A percentile compares a stretch with the other conserved stretches of the same genome.
These are phyloP conservation scores for Periglandula ipomoeae DNA, from an alignment of 2,329 filamentous ascomycete species.

Conservation along the genomic window DNA sequence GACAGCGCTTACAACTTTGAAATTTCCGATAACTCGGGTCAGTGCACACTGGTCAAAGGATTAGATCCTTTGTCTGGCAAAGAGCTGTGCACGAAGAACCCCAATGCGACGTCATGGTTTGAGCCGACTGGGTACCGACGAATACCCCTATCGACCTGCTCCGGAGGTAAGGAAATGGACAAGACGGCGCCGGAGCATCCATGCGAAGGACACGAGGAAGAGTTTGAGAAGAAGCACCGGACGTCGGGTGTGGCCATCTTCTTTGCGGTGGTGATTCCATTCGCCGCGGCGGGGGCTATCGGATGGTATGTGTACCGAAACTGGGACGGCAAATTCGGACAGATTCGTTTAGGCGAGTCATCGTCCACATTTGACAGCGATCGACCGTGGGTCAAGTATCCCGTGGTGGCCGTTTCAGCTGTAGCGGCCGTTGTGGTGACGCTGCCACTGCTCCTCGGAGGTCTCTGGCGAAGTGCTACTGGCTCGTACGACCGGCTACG, in stretches of 20 bases:
- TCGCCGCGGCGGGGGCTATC: conserved; percentile 58
- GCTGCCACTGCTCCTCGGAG: conserved; percentile 61
- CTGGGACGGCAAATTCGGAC: conserved; percentile 85
- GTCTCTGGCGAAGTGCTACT: conserved; percentile 59
- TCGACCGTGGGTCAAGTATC: conserved; percentile 70
- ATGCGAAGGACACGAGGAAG: conserved; percentile 73
- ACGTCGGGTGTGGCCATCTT: conserved; percentile 68
- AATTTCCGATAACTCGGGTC: conserved; percentile 60
- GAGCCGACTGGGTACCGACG: conserved; percentile 81
- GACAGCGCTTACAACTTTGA: conserved; percentile 87
- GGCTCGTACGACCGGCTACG: conserved; percentile 42
- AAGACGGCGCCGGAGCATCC: conserved; percentile 43
- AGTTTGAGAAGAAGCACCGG: conserved; percentile 64
- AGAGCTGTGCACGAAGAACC: conserved; percentile 48
- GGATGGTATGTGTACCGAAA: conserved; percentile 81
- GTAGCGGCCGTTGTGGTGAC: conserved; percentile 49
- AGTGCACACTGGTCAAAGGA: conserved; percentile 69
- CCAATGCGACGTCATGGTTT: conserved; percentile 68
- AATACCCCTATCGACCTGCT: conserved; percentile 82
- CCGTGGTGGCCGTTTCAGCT: conserved; percentile 64
- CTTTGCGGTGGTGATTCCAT: conserved; percentile 71
- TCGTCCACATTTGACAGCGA: conserved; percentile 52
- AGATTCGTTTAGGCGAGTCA: conserved; percentile 78
- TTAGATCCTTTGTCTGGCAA: conserved; percentile 47
- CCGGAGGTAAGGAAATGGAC: conserved; percentile 66